Percentiles rank a stretch among this genome's conserved stretches.
phyloP scores from a whole-genome alignment of 2,329 filamentous ascomycete species.

The Xenoacremonium recifei region DNA sequence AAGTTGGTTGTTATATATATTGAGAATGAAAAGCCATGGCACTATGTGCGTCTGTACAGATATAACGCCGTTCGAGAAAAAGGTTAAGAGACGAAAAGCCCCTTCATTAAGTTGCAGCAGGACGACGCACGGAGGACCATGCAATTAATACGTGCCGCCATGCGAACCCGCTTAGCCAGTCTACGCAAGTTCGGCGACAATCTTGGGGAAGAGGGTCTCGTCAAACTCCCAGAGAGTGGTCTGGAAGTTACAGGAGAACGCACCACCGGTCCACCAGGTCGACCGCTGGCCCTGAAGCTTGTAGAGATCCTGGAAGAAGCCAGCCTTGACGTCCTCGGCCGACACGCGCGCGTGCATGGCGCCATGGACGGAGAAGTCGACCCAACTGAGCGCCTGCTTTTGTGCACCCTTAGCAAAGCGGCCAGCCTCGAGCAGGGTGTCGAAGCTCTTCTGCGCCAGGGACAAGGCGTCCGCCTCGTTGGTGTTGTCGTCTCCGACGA shows the following conservation, averaged over 20 bases:
- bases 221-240: conserved; percentile 27
- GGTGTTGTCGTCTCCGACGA: conserved; percentile 23
- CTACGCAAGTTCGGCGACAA: too few species aligned
- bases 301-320: conserved; percentile 39
- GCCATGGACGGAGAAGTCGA: conserved; percentile 32
- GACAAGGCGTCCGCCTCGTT: conserved; percentile 19
- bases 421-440: conserved; percentile 23
- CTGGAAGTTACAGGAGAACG: conserved; percentile 28
- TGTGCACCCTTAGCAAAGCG: conserved; percentile 13
- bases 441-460: conserved; percentile 26
- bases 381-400: conserved; percentile 26
- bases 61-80: too few species aligned
- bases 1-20: too few species aligned
- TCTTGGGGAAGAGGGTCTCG: neutral
- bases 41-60: too few species aligned
- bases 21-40: too few species aligned
- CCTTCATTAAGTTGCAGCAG: too few species aligned
- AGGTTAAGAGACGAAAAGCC: too few species aligned
- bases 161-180: too few species aligned
- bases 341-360: conserved; percentile 32
- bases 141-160: too few species aligned
- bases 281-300: conserved; percentile 39
- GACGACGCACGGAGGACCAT: too few species aligned
- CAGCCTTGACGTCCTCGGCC: conserved; percentile 29
- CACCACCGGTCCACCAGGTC: conserved; percentile 43